Percentiles rank a stretch among this genome's conserved stretches.
These are phyloP conservation scores for Xylaria sp. DNA, from an alignment of 2,329 filamentous ascomycete genomes.

Conservation along the genomic window DNA sequence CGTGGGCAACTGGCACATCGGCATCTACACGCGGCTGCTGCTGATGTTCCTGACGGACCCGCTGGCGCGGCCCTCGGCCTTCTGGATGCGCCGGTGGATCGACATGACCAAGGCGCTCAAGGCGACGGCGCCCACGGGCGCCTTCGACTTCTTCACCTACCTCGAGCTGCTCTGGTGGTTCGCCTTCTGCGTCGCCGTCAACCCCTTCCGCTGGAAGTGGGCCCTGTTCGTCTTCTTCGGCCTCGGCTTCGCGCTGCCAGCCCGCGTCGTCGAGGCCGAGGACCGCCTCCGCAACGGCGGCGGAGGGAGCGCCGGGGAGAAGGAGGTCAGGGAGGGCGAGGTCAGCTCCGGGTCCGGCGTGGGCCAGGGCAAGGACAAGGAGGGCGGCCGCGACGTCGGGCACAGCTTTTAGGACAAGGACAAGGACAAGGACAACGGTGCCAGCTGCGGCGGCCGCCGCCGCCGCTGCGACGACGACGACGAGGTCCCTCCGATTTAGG, in stretches of 20 bases:
- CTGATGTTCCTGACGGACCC: slow-evolving; percentile 87
- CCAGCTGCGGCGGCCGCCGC: too few relatives aligned
- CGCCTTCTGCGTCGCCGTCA: slow-evolving; percentile 73
- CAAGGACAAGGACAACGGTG: too few relatives aligned
- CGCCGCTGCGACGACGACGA: too few relatives aligned
- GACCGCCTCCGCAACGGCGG: slow-evolving; percentile 59
- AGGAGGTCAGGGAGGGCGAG: slow-evolving; percentile 32
- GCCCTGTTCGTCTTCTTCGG: slow-evolving; percentile 81
- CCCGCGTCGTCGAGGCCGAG: slow-evolving; percentile 68
- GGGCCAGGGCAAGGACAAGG: slow-evolving; percentile 29
- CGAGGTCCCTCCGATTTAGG: too few relatives aligned
- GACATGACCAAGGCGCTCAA: slow-evolving; percentile 80
- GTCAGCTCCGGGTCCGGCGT: slow-evolving; percentile 48
- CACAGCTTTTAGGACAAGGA: slow-evolving; percentile 35
- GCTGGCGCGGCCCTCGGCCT: slow-evolving; percentile 68
- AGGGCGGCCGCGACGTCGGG: slow-evolving; percentile 36
- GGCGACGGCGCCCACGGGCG: slow-evolving; percentile 67
- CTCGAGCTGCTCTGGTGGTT: slow-evolving; percentile 87
- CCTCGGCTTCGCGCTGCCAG: slow-evolving; percentile 67
- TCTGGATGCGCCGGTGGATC: slow-evolving; percentile 85
- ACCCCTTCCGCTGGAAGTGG: slow-evolving; percentile 92
- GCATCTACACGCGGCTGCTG: slow-evolving; percentile 83
- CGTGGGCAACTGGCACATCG: slow-evolving; percentile 86
- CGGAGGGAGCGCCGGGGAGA: slow-evolving; percentile 40
- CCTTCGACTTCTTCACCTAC: slow-evolving; percentile 91